Conservation (phyloP, 495 filamentous ascomycete genomes). For the Xylaria scruposa region DNA sequence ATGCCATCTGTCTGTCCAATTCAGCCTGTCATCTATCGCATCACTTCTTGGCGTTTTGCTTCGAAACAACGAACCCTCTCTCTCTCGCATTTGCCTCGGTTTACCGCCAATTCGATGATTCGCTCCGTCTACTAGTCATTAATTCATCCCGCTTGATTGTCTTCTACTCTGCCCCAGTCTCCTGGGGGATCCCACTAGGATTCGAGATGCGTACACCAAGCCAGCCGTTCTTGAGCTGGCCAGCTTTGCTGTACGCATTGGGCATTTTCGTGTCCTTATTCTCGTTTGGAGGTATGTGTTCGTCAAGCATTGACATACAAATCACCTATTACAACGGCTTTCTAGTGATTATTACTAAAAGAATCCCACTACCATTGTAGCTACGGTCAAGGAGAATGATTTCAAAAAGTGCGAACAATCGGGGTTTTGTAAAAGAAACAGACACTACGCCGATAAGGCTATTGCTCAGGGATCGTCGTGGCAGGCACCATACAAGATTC, state of each 20-base stretch:
- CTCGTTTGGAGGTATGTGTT: conserved; percentile 54
- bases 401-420: conserved; percentile 96
- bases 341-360: conserved; percentile 19
- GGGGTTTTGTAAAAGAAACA: conserved; percentile 95
- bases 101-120: conserved; percentile 11
- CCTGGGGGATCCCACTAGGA: conserved; percentile 22
- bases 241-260: conserved; percentile 57
- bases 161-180: conserved; percentile 10
- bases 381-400: conserved; percentile 88
- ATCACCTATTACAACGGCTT: background rate
- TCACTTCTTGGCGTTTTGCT: too few relatives aligned
- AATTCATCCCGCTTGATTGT: conserved; percentile 11
- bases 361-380: conserved; percentile 48
- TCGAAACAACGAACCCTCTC: background rate
- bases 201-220: conserved; percentile 48
- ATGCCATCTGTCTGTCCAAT: too few relatives aligned
- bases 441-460: conserved; percentile 82
- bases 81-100: background rate
- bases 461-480: conserved; percentile 67
- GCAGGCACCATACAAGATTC: conserved; percentile 82
- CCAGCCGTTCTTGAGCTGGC: conserved; percentile 63
- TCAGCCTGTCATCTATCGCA: too few relatives aligned
- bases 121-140: background rate
- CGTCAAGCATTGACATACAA: background rate
- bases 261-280: conserved; percentile 53